phyloP scores from a whole-genome alignment of 768 basidiomycete genomes.

The Termitomyces sp. region DNA sequence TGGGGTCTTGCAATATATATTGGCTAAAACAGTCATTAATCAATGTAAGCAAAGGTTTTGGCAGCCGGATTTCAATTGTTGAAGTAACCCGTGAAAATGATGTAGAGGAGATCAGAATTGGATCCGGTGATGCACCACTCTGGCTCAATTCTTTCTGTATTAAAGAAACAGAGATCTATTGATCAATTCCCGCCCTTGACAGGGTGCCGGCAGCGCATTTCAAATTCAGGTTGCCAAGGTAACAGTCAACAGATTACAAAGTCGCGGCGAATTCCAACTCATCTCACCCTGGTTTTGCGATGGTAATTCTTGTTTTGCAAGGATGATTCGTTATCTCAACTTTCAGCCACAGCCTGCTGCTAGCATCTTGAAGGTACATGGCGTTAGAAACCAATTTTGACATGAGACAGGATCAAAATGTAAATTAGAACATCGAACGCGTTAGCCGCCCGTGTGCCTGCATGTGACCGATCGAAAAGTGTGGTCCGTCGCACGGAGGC shows the following conservation, averaged over 20 bases:
- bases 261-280: neutral
- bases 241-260: neutral
- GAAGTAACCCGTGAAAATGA: neutral
- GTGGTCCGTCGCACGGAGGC: neutral
- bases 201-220: neutral
- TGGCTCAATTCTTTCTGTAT: neutral
- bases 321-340: neutral
- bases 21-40: too few relatives aligned
- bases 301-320: neutral
- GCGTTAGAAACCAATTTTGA: neutral
- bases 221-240: neutral
- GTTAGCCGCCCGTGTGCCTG: slow-evolving; percentile 1
- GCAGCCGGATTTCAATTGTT: neutral
- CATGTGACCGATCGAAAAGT: slow-evolving; percentile 2
- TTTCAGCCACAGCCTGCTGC: neutral
- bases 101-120: neutral
- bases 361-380: neutral
- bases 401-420: neutral
- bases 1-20: too few relatives aligned
- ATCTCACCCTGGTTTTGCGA: neutral
- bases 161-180: neutral
- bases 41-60: too few relatives aligned
- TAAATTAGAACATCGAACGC: neutral
- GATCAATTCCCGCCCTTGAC: neutral
- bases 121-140: neutral